These are phyloP conservation scores for Typha latifolia DNA, from an alignment of 176 grass and related monocot genomes.

Conservation along the genomic window DNA sequence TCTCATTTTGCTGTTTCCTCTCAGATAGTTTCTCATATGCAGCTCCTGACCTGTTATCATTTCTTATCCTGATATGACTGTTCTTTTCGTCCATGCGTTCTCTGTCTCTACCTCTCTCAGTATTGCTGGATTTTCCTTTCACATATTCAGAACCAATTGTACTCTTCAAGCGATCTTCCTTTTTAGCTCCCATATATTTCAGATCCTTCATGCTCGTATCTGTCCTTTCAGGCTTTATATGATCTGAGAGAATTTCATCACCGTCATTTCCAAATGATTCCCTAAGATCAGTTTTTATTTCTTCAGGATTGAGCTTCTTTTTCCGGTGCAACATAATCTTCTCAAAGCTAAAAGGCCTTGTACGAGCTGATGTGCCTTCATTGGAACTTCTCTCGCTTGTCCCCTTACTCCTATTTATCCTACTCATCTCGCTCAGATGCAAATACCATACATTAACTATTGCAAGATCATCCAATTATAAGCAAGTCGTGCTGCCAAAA, in stretches of 20 bases:
- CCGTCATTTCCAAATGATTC: conserved; percentile 13
- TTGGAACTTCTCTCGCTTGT: conserved; percentile 12
- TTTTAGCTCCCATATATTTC: conserved; percentile 9
- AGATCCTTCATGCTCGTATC: conserved; percentile 28
- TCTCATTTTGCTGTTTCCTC: conserved; percentile 38
- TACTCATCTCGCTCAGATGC: conserved; percentile 47
- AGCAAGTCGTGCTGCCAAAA: too few relatives aligned
- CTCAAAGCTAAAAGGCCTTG: conserved; percentile 75
- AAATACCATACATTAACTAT: too few relatives aligned
- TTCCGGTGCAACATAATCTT: conserved; percentile 71
- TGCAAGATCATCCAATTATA: background rate
- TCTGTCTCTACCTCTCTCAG: conserved; percentile 17
- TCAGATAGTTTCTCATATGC: conserved; percentile 35
- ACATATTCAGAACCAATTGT: conserved; percentile 2
- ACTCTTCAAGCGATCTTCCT: conserved; percentile 5
- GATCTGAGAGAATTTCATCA: conserved; percentile 1
- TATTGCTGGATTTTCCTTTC: conserved; percentile 21
- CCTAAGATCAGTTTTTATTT: background rate
- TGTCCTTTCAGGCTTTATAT: conserved; percentile 10
- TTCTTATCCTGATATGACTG: conserved; percentile 29
- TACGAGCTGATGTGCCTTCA: conserved; percentile 68
- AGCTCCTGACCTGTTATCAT: conserved; percentile 28
- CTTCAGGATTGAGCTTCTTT: conserved; percentile 27
- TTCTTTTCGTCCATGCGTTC: conserved; percentile 37
- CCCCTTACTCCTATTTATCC: conserved; percentile 24